These are phyloP conservation scores for Capsicum rhomboideum DNA, from an alignment of 257 asterid species.

Conservation along the genomic window DNA sequence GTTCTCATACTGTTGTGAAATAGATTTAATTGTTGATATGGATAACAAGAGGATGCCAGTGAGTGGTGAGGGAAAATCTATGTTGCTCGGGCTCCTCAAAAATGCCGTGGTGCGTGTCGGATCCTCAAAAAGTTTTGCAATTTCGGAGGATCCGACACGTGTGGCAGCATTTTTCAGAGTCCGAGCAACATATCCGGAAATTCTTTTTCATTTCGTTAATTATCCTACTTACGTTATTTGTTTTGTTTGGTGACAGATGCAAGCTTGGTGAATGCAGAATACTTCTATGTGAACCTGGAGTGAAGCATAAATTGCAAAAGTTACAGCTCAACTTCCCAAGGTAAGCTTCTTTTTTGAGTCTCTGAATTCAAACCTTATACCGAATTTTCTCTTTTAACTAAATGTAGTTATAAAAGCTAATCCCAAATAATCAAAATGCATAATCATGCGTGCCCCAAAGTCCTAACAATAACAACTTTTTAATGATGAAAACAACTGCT, in stretches of 20 bases:
- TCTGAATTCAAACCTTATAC: background rate
- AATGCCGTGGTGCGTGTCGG: background rate
- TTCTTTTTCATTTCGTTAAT: background rate
- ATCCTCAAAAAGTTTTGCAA: background rate
- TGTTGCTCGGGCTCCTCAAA: background rate
- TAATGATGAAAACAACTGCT: background rate
- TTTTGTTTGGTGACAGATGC: constrained; percentile 48
- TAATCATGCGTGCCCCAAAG: background rate
- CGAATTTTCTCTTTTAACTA: background rate
- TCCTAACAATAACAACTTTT: background rate
- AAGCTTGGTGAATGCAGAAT: constrained; percentile 95
- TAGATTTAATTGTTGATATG: background rate
- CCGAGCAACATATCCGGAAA: background rate
- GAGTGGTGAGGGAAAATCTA: background rate
- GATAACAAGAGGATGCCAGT: background rate
- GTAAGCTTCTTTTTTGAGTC: constrained; percentile 26
- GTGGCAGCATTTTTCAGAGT: background rate
- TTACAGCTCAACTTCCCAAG: constrained; percentile 94
- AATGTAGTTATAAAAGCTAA: background rate
- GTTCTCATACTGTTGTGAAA: background rate
- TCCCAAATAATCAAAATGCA: background rate
- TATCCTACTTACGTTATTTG: background rate
- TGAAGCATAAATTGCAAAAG: constrained; percentile 81
- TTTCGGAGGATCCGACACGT: background rate
- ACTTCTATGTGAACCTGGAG: constrained; percentile 66